Conservation (phyloP, 2,329 filamentous ascomycete species). For the Fusarium cicatricum region DNA sequence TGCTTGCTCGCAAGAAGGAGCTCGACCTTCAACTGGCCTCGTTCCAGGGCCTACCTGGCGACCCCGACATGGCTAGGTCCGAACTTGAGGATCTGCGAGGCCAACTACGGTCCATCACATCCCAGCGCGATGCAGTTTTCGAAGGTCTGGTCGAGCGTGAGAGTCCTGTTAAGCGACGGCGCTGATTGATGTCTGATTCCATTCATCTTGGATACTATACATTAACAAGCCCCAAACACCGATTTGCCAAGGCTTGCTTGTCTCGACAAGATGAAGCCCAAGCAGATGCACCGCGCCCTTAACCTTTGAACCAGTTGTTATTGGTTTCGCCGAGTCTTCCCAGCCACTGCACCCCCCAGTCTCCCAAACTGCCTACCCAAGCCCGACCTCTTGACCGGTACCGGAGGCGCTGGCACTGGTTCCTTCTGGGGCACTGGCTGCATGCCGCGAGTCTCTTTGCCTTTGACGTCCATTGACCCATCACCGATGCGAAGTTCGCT, state of each 20-base stretch:
- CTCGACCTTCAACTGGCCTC: constrained; percentile 69
- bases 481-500: constrained; percentile 55
- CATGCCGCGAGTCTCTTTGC: constrained; percentile 51
- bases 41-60: constrained; percentile 77
- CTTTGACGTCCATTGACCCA: constrained; percentile 49
- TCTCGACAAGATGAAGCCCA: constrained; percentile 3
- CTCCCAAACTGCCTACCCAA: constrained; percentile 75
- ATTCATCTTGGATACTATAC: constrained; percentile 30
- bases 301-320: constrained; percentile 11
- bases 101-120: constrained; percentile 68
- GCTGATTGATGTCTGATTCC: constrained; percentile 38
- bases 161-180: constrained; percentile 58
- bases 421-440: constrained; percentile 62
- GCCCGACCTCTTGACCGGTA: constrained; percentile 66
- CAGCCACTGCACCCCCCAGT: constrained; percentile 74
- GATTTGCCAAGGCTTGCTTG: background rate
- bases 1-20: constrained; percentile 65
- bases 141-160: constrained; percentile 73
- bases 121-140: constrained; percentile 76
- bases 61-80: constrained; percentile 72
- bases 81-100: constrained; percentile 73
- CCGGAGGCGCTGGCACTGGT: constrained; percentile 49
- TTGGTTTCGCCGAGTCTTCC: constrained; percentile 64
- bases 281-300: constrained; percentile 17
- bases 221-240: constrained; percentile 19